These are phyloP conservation scores for Heliocybe sulcata DNA, from an alignment of 1,284 basidiomycete species.

Conservation along the genomic window DNA sequence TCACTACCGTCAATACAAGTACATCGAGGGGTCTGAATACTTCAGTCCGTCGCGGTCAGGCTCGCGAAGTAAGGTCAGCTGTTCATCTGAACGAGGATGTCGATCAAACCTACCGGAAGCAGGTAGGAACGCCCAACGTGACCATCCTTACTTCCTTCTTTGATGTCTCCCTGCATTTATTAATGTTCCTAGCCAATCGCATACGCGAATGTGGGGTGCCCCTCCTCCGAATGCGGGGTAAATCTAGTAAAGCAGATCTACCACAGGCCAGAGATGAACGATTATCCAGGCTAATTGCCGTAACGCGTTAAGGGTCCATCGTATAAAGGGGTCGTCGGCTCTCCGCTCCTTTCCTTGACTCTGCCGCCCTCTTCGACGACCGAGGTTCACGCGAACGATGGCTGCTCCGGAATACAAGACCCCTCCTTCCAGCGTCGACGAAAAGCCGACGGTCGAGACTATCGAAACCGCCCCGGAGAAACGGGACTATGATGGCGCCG, in stretches of 20 bases:
- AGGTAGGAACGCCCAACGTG: not conserved
- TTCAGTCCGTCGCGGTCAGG: no score
- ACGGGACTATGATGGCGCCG: not conserved
- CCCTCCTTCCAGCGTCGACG: not conserved
- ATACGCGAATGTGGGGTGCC: not conserved
- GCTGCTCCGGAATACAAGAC: not conserved
- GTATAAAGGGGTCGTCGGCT: not conserved
- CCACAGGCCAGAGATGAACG: not conserved
- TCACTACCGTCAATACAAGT: no score
- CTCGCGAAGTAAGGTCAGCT: not conserved
- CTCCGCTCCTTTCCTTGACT: not conserved
- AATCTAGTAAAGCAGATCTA: not conserved
- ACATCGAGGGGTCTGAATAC: no score
- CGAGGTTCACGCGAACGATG: not conserved
- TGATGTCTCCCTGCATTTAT: not conserved
- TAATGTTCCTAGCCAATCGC: not conserved
- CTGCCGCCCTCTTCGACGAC: not conserved
- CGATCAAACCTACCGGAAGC: not conserved
- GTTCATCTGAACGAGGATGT: not conserved
- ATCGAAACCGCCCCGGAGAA: not conserved
- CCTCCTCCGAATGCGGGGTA: not conserved
- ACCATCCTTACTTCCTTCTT: not conserved
- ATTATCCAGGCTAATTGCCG: not conserved
- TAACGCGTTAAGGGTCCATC: not conserved
- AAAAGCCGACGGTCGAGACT: constrained; percentile 1